Percentiles rank a stretch among this genome's conserved stretches.
Conservation (phyloP, 1,139 yeast genomes). For the Taphrina communis region DNA sequence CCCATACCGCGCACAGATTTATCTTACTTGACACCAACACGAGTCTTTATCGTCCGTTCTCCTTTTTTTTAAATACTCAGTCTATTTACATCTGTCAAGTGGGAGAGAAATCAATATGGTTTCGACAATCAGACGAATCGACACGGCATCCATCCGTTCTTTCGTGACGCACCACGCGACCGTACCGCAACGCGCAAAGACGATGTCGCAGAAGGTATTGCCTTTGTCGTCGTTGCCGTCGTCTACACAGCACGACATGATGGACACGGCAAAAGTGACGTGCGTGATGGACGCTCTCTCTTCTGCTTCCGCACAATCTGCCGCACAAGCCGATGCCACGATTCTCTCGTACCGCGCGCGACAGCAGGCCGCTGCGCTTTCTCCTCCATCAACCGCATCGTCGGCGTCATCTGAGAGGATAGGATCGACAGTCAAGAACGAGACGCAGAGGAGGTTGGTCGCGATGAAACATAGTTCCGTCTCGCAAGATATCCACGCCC, state of each 20-base stretch:
- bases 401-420: too few relatives aligned
- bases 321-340: constrained; percentile 5
- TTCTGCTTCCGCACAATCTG: background rate
- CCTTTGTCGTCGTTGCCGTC: background rate
- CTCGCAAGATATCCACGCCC: constrained; percentile 13
- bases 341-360: background rate
- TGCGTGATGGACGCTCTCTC: constrained; percentile 7
- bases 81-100: background rate
- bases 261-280: constrained; percentile 13
- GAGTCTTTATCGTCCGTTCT: background rate
- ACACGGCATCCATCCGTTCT: constrained; percentile 10
- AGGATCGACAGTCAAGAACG: background rate
- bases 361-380: too few relatives aligned
- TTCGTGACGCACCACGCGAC: constrained; percentile 15
- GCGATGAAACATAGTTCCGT: constrained; percentile 14
- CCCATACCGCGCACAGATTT: background rate
- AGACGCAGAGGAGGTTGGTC: constrained; percentile 6
- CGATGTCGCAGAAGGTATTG: too few relatives aligned
- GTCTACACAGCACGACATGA: constrained; percentile 11
- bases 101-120: background rate
- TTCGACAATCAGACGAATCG: constrained; percentile 9
- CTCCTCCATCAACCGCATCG: too few relatives aligned
- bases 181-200: too few relatives aligned
- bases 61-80: background rate
- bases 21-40: background rate